These are phyloP conservation scores for Neopestalotiopsis rosae DNA, from an alignment of 2,329 filamentous ascomycete species.

Conservation along the genomic window DNA sequence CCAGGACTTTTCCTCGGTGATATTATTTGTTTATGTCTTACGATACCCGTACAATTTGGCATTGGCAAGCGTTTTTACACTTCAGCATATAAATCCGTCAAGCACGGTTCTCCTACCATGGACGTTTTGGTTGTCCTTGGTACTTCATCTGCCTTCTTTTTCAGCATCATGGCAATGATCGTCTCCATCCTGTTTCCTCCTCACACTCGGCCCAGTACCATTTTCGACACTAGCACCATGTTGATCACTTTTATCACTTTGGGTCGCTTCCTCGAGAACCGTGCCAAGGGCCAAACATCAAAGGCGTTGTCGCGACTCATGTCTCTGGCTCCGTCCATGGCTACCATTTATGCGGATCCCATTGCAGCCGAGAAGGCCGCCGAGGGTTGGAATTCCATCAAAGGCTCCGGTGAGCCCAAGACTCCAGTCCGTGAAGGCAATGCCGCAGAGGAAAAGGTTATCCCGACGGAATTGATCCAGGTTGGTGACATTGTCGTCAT, in stretches of 20 bases:
- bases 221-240: constrained; percentile 99
- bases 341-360: constrained; percentile 92
- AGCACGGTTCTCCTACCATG: constrained; percentile 94
- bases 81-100: constrained; percentile 91
- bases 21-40: constrained; percentile 80
- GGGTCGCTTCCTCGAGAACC: constrained; percentile 90
- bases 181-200: constrained; percentile 78
- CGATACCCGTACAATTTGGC: constrained; percentile 94
- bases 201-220: constrained; percentile 81
- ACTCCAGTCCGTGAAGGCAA: constrained; percentile 55
- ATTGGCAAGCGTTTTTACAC: constrained; percentile 93
- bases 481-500: constrained; percentile 93
- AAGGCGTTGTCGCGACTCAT: constrained; percentile 92
- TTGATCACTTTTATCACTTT: constrained; percentile 94
- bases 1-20: constrained; percentile 89
- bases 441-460: constrained; percentile 79
- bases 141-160: constrained; percentile 95
- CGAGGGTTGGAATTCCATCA: constrained; percentile 70
- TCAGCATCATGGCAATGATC: constrained; percentile 86
- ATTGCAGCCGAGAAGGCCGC: constrained; percentile 91
- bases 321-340: constrained; percentile 95
- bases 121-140: constrained; percentile 94
- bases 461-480: constrained; percentile 93
- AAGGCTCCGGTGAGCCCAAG: constrained; percentile 49
- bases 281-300: constrained; percentile 94